Conservation (phyloP, 148 eudicot species). For the Rhododendron williamsianum region DNA sequence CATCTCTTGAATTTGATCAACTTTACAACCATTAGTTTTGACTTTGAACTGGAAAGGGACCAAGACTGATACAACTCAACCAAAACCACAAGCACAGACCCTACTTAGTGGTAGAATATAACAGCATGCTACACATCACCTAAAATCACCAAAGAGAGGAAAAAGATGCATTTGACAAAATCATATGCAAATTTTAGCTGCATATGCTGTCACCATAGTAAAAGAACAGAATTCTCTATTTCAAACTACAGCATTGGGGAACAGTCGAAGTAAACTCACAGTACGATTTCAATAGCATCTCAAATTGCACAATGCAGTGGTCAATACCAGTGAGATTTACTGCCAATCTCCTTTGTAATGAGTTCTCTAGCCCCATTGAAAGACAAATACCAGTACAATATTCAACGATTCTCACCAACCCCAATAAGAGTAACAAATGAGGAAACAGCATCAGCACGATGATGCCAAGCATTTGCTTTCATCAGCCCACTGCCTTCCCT, state of each 20-base stretch:
- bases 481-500: constrained; percentile 93
- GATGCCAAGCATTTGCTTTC: constrained; percentile 99
- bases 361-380: not conserved
- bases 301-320: not conserved
- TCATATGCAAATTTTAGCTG: not conserved
- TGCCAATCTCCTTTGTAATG: not conserved
- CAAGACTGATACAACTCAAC: not conserved
- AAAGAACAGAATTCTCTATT: not conserved
- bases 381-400: constrained; percentile 2
- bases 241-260: not conserved
- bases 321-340: not conserved
- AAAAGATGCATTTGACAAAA: not conserved
- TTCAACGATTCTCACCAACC: constrained; percentile 63
- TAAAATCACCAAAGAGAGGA: not conserved
- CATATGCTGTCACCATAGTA: not conserved
- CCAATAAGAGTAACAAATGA: constrained; percentile 94
- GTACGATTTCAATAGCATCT: not conserved
- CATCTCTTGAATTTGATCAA: not conserved
- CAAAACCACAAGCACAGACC: not conserved
- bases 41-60: not conserved
- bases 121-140: not conserved
- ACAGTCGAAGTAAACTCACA: not conserved
- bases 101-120: not conserved
- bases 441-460: constrained; percentile 98
- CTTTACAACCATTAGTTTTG: not conserved